These are phyloP conservation scores for Pythium utonaiense DNA, from an alignment of 352 stramenopile species.

Conservation along the genomic window DNA sequence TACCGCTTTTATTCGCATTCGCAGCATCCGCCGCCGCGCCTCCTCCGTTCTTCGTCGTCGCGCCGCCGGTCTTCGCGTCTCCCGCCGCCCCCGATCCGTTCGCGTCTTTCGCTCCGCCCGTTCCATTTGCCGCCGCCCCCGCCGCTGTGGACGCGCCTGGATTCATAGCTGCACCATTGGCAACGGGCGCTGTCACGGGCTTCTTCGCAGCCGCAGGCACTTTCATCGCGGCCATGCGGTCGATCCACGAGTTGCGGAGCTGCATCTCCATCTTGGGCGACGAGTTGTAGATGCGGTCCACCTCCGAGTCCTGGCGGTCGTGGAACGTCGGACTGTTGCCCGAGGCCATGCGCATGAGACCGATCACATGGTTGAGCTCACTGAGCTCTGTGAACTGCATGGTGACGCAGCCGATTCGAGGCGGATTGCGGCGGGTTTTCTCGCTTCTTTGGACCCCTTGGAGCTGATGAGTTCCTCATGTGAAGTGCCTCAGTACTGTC, in stretches of 20 bases:
- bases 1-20: slow-evolving; percentile 9
- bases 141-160: neutral
- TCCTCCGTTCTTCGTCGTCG: neutral
- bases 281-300: slow-evolving; percentile 88
- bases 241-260: slow-evolving; percentile 86
- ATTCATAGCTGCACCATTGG: neutral
- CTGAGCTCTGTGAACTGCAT: slow-evolving; percentile 91
- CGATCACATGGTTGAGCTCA: slow-evolving; percentile 81
- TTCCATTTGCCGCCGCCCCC: neutral
- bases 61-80: neutral
- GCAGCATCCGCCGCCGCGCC: slow-evolving; percentile 6
- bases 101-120: slow-evolving; percentile 4
- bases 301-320: slow-evolving; percentile 87
- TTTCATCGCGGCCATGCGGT: slow-evolving; percentile 83
- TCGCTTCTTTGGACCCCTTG: no score
- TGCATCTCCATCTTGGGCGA: slow-evolving; percentile 87
- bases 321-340: slow-evolving; percentile 89
- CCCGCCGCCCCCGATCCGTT: slow-evolving; percentile 9
- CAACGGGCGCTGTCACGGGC: slow-evolving; percentile 25
- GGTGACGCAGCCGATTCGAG: no score
- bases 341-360: slow-evolving; percentile 71
- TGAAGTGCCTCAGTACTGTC: no score
- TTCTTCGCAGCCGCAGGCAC: slow-evolving; percentile 46
- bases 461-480: no score
- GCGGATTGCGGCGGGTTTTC: no score